Percentiles rank a stretch among this genome's conserved stretches.
These are phyloP conservation scores for Diatrype stigma DNA, from an alignment of 2,329 filamentous ascomycete genomes.

Conservation along the genomic window DNA sequence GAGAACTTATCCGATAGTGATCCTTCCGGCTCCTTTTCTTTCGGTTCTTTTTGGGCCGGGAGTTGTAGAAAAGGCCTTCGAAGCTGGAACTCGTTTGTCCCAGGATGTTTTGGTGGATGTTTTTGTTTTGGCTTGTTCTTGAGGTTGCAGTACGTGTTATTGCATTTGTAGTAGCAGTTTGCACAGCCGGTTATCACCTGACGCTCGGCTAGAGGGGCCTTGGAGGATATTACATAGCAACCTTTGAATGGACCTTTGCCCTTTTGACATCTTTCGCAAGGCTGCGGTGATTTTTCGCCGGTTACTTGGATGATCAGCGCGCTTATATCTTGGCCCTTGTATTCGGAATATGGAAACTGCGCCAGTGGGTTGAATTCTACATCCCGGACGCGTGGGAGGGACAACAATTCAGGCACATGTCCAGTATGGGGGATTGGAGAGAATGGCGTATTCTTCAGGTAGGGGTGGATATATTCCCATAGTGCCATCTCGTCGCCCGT, in stretches of 20 bases:
- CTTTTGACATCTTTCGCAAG: constrained; percentile 9
- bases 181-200: constrained; percentile 11
- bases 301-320: constrained; percentile 15
- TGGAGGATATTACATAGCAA: constrained; percentile 10
- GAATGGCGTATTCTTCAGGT: constrained; percentile 6
- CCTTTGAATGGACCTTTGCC: constrained; percentile 13
- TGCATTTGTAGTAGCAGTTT: constrained; percentile 16
- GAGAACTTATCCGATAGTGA: background rate
- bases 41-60: background rate
- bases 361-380: constrained; percentile 8
- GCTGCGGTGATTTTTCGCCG: constrained; percentile 4
- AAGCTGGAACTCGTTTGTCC: background rate
- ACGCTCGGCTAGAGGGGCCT: constrained; percentile 7
- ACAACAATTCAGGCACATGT: constrained; percentile 10
- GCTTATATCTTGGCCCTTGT: constrained; percentile 10
- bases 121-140: constrained; percentile 5
- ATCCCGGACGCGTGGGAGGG: constrained; percentile 8
- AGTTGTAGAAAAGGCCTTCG: background rate
- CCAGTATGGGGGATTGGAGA: constrained; percentile 6
- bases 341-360: constrained; percentile 6
- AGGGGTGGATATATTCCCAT: constrained; percentile 12
- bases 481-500: constrained; percentile 1
- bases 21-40: background rate
- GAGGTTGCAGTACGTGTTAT: constrained; percentile 8
- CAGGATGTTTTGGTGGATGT: constrained; percentile 7